Percentiles rank a stretch among this genome's conserved stretches.
These are phyloP conservation scores for Trichosporon sp. DNA, from an alignment of 1,284 basidiomycete genomes.

Conservation along the genomic window DNA sequence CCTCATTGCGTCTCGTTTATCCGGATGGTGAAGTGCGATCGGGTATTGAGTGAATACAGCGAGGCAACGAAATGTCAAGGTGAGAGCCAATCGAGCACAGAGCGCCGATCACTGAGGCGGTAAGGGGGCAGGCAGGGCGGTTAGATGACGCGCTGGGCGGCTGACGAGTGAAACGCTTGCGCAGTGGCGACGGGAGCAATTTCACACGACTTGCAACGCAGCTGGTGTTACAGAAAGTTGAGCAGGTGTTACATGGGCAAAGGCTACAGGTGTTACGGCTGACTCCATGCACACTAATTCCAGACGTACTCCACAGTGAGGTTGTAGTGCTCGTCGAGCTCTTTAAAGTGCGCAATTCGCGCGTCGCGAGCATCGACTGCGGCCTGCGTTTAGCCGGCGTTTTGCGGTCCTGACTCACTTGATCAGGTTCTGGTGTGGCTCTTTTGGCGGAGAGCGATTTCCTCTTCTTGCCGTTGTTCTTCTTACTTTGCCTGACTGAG, in stretches of 20 bases:
- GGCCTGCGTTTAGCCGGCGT: not conserved
- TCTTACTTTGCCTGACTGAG: not conserved
- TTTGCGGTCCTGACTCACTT: not conserved
- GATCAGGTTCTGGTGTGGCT: not conserved
- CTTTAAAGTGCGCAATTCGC: conserved; percentile 13
- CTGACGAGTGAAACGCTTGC: not conserved
- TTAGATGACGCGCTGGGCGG: not conserved
- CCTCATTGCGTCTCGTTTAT: not conserved
- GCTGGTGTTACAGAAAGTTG: no score
- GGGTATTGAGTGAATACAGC: not conserved
- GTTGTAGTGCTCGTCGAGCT: conserved; percentile 11
- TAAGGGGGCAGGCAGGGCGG: not conserved
- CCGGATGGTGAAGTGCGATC: not conserved
- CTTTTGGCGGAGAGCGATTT: not conserved
- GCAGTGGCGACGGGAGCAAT: conserved; percentile 1
- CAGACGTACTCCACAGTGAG: conserved; percentile 11
- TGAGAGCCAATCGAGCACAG: not conserved
- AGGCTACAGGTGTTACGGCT: not conserved
- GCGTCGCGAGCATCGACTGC: not conserved
- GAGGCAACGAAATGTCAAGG: not conserved
- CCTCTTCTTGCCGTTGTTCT: not conserved
- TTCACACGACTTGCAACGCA: not conserved
- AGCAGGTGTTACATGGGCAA: not conserved
- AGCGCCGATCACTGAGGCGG: not conserved
- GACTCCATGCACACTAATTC: not conserved